A percentile compares a stretch with the other conserved stretches of the same genome.
Conservation (phyloP, 2,329 filamentous ascomycete genomes). For the Colletotrichum filicis region DNA sequence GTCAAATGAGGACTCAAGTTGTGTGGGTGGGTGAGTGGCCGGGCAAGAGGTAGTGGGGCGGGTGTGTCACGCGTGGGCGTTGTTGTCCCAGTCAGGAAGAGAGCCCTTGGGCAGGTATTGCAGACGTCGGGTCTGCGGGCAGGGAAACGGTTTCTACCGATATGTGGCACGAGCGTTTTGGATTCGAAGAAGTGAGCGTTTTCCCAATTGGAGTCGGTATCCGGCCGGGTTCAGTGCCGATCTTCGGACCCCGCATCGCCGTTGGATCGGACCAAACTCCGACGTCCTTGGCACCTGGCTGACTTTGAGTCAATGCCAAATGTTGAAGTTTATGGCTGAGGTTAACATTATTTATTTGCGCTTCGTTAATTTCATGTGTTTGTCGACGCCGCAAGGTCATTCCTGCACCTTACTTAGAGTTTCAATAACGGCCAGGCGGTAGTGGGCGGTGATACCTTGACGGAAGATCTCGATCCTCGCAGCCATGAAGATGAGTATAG, state of each 20-base stretch:
- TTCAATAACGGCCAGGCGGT: no score
- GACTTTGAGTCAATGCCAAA: no score
- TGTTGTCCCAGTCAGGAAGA: background rate
- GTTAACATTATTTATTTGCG: no score
- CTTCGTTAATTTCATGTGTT: no score
- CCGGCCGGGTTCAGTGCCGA: background rate
- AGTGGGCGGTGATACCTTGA: no score
- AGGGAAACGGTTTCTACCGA: background rate
- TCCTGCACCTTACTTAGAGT: no score
- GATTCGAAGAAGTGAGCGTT: background rate
- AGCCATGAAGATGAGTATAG: no score
- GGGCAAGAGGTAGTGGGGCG: background rate
- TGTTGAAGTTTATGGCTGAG: no score
- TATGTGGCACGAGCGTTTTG: background rate
- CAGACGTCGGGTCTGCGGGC: background rate
- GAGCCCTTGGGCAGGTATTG: no score
- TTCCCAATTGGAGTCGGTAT: background rate
- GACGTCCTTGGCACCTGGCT: background rate
- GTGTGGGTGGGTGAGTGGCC: fast-evolving
- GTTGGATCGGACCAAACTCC: background rate
- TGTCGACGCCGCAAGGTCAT: no score
- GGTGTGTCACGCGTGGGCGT: background rate
- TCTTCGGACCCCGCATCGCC: background rate
- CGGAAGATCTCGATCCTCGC: no score
- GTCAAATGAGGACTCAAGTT: fast-evolving